Base-by-base conservation (phyloP, 768 basidiomycete species). In the Boletus reticulatus region DNA sequence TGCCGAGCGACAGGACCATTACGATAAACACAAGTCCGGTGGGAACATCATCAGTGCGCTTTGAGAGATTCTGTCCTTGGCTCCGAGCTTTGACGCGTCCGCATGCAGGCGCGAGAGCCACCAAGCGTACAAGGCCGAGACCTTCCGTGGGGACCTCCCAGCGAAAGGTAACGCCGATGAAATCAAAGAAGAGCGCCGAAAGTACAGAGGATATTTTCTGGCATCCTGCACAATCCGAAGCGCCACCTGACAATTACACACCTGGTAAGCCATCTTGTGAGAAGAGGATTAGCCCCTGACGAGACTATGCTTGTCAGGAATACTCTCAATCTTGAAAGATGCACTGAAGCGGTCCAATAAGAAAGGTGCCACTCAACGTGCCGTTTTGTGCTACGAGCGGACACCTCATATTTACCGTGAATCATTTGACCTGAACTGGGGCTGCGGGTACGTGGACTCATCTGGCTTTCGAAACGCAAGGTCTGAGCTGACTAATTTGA, bases 361-460 rank as follows among this genome's bases (percentile, higher is more conserved):
- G 9, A 78, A 75, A 51, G 84, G 83, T 4, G 57, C 62, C 22
- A 84, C 78, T 7, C 66, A 73, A 13, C 76, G 81, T 29, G 89
- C 87, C 1, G 81, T 80, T 11, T 73, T 94, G 48, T 91, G 91
- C 63, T 76, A 80, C 54, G 83, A 84, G 16, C 71, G 72, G 37
- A 78, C 80, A 1, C 84, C 89, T 3, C 84, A 90, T 63, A 75
- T 89, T 48, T 62, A 64, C 17, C 72, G 74, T 34, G 84, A 88
- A 65, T 10, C 54, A 0, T 90, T 85, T 78, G 91, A 94, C 64
- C 59, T 60, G 11, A 49, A 53, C 1, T 94, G 90, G 90, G 90
- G 90, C 14, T 89, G 88, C 61, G 88, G 87, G 87, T 81, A 64
- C 55, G 79, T 71, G 48, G 50, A 17, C 55, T 54, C 34, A 16